These are phyloP conservation scores for Cenchrus purpureus DNA, from an alignment of 176 grass and related monocot species.

Conservation along the genomic window DNA sequence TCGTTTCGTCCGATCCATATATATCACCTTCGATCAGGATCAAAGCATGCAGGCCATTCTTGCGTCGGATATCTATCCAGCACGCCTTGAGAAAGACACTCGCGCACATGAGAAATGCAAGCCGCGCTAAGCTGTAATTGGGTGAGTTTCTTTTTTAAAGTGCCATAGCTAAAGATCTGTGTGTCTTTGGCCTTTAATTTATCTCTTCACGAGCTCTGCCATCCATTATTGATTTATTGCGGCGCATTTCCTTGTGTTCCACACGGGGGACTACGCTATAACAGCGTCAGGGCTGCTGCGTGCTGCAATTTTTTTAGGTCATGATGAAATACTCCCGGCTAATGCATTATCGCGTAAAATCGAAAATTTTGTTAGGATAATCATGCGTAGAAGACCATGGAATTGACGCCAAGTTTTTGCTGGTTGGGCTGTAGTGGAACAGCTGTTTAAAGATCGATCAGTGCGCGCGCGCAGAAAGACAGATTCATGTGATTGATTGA, in stretches of 20 bases:
- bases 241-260: neutral
- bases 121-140: neutral
- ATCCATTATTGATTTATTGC: neutral
- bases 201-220: neutral
- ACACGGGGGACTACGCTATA: neutral
- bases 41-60: neutral
- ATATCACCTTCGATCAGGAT: neutral
- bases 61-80: neutral
- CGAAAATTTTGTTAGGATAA: neutral
- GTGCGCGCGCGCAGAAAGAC: neutral
- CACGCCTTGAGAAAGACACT: neutral
- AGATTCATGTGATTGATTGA: neutral
- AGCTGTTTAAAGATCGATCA: no score
- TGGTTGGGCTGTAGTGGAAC: neutral
- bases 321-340: neutral
- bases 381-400: neutral
- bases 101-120: constrained; percentile 30
- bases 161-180: neutral
- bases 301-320: neutral
- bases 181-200: neutral
- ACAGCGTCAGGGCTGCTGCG: neutral
- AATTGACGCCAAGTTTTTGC: neutral
- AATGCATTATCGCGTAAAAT: neutral
- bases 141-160: neutral
- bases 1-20: neutral